Evolutionary conservation across 1,139 yeast species (phyloP), one percentile per base, ranked within the genome.

Genomic region (Arxiozyma bovina): DNA sequence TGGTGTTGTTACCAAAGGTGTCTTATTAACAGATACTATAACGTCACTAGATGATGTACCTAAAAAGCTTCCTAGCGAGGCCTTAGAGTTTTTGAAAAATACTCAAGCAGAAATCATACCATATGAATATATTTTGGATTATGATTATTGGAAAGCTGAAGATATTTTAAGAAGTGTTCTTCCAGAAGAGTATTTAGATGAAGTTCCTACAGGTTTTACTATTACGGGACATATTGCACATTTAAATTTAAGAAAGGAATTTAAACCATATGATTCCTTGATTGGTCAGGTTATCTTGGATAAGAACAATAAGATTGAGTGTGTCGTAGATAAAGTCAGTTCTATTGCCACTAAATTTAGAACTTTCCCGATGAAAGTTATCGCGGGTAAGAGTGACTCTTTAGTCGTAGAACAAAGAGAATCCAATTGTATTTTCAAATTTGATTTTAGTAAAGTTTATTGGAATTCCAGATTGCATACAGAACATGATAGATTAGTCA

Each of bases 221-320:
- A 83, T 85, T 52, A 96, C 96, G 0, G 99, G 99, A 0, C 99
- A 94, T 71, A 81, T 94, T 54, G 99, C 99, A 0, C 99, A 94
- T 70, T 71, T 94, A 64, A 94, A 94, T 64, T 72, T 94, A 50
- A 77, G 93, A 49, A 87, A 85, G 47, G 95, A 88, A 64, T 93
- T 85, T 70, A 83, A 90, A 66, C 96, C 96, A 0, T 93, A 77
- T 66, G 91, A 88, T 50, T 61, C 73, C 4, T 69, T 94, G 34
- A 93, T 94, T 58, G 99, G 99, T 0, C 89, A 90, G 68, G 91
- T 93, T 0, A 83, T 93, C 22, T 72, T 93, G 55, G 98, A 93
- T 72, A 94, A 94, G 66, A 93, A 91, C 71, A 69, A 78, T 22
- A 80, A 82, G 55, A 78, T 94, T 27, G 80, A 79, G 57, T 91